These are phyloP conservation scores for Nadsonia fulvescens DNA, from an alignment of 805 yeast species.

Conservation along the genomic window DNA sequence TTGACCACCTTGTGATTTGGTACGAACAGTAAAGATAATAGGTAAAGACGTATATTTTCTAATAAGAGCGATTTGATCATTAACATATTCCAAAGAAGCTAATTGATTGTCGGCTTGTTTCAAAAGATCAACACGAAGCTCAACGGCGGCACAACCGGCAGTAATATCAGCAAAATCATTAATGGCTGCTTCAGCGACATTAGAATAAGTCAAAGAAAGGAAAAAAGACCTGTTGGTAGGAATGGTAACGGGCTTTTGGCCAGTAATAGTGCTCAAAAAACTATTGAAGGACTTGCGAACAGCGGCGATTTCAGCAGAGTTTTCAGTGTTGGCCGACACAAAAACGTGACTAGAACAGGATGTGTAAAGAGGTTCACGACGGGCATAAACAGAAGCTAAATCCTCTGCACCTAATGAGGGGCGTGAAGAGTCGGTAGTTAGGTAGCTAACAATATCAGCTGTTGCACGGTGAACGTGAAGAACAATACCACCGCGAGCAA, in stretches of 20 bases:
- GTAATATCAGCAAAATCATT: slow-evolving; percentile 33
- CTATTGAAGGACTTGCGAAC: slow-evolving; percentile 41
- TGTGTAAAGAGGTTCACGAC: slow-evolving; percentile 63
- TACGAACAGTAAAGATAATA: slow-evolving; percentile 64
- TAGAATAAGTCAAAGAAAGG: slow-evolving; percentile 54
- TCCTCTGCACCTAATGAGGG: slow-evolving; percentile 69
- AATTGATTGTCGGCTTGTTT: slow-evolving; percentile 20
- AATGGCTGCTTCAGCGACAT: slow-evolving; percentile 28
- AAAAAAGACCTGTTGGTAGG: slow-evolving; percentile 26
- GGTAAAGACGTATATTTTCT: slow-evolving; percentile 54
- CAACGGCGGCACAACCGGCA: slow-evolving; percentile 67
- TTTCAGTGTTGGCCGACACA: slow-evolving; percentile 55
- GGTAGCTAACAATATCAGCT: slow-evolving; percentile 56
- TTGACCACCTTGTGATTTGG: slow-evolving; percentile 63
- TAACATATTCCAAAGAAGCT: slow-evolving; percentile 31
- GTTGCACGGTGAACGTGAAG: slow-evolving; percentile 81
- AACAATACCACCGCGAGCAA: slow-evolving; percentile 52
- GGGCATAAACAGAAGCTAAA: slow-evolving; percentile 63
- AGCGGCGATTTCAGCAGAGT: slow-evolving; percentile 32
- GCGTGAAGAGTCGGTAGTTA: slow-evolving; percentile 61
- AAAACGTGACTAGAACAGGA: slow-evolving; percentile 66
- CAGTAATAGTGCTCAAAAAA: slow-evolving; percentile 46
- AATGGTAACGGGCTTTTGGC: slow-evolving; percentile 23
- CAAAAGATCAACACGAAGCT: slow-evolving; percentile 62
- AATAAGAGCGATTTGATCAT: slow-evolving; percentile 52